Evolutionary conservation across 2,329 filamentous ascomycete genomes (phyloP).

Genomic region (Elsinoe batatas): DNA sequence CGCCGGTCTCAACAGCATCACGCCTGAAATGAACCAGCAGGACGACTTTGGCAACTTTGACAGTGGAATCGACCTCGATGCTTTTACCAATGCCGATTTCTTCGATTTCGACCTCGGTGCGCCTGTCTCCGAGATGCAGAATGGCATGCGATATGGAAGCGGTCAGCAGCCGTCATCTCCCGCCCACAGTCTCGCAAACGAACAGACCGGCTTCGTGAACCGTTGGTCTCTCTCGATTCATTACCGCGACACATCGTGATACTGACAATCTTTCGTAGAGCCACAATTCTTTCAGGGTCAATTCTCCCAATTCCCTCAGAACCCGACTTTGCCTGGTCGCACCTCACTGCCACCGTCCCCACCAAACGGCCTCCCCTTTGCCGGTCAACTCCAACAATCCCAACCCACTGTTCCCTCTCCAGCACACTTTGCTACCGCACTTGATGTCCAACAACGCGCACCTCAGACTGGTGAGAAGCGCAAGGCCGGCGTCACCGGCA

Average conservation of each 20-base stretch:
- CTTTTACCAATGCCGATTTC: constrained; percentile 52
- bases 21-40: constrained; percentile 44
- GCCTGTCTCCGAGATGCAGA: not conserved
- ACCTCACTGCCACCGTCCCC: constrained; percentile 21
- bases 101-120: constrained; percentile 50
- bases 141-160: constrained; percentile 9
- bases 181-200: constrained; percentile 9
- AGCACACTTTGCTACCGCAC: constrained; percentile 17
- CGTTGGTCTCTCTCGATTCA: constrained; percentile 4
- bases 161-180: constrained; percentile 12
- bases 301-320: constrained; percentile 37
- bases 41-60: constrained; percentile 42
- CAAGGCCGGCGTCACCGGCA: constrained; percentile 30
- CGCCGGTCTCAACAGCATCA: constrained; percentile 68
- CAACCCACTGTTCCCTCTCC: constrained; percentile 18
- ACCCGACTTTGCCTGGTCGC: constrained; percentile 31
- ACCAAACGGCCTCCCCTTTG: constrained; percentile 18
- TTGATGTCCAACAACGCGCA: not conserved
- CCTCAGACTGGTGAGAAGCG: constrained; percentile 34
- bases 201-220: constrained; percentile 13
- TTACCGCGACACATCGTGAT: too few relatives aligned
- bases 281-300: constrained; percentile 24
- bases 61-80: constrained; percentile 35
- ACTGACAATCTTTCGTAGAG: not conserved
- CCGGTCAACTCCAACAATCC: constrained; percentile 11